Base-by-base conservation (phyloP, 495 filamentous ascomycete species). In the Ramalina intermedia region DNA sequence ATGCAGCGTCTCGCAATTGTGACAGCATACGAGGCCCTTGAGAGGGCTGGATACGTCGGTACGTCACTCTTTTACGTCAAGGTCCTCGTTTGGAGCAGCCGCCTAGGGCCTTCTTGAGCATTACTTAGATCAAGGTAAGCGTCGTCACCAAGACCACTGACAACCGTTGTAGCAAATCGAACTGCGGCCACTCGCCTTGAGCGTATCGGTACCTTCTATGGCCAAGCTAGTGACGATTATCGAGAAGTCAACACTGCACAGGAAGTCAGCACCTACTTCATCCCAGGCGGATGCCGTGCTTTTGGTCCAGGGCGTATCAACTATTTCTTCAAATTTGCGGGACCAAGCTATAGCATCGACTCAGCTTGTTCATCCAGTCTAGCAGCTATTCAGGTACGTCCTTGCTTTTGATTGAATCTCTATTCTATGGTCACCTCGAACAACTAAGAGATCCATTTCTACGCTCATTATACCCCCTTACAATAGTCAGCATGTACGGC, bases 181-280 rank as follows among this genome's bases (percentile, higher is more conserved):
- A 93, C 87, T 0, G 83, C 83, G 0, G 86, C 86, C 1, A 89
- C 86, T 0, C 76, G 81, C 53, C 70, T 84, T 17, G 79, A 93
- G 59, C 75, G 87, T 8, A 82, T 94, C 47, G 88, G 87, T 33
- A 87, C 85, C 17, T 95, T 93, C 63, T 91, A 91, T 60, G 88
- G 88, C 40, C 84, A 88, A 67, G 90, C 87, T 4, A 87, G 83
- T 50, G 85, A 93, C 48, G 88, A 95, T 52, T 94, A 86, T 71
- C 78, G 82, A 64, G 88, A 94, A 55, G 49, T 48, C 59, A 63
- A 56, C 63, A 61, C 47, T 62, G 39, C 41, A 12, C 54, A 56
- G 26, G 38, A 49, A 13, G 35, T 56, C 20, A 51, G 45, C 23
- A 56, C 46, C 12, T 53, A 50, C 29, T 55, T 45, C 17, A 52